A percentile compares a stretch with the other conserved stretches of the same genome.
These are phyloP conservation scores for Mycosarcoma maydis DNA, from an alignment of 1,284 basidiomycete genomes.

Conservation along the genomic window DNA sequence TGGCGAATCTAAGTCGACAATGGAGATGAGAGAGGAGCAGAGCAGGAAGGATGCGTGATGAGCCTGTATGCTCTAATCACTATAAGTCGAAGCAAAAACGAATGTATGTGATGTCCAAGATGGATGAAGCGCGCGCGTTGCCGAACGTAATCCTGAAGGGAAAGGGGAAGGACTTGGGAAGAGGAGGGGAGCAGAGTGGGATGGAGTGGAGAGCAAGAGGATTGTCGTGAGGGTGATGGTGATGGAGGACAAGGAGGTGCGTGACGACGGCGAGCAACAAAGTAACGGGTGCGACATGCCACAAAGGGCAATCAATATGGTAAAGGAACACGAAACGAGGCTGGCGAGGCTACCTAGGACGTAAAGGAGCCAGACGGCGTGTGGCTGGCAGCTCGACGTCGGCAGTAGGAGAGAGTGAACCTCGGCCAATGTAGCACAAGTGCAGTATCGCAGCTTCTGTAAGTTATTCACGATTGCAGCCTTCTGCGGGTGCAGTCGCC, in stretches of 20 bases:
- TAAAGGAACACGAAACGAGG: neutral
- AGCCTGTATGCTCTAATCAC: slow-evolving; percentile 4
- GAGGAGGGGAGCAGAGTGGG: slow-evolving; percentile 1
- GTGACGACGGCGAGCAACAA: neutral
- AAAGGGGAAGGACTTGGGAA: neutral
- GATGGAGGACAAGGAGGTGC: neutral
- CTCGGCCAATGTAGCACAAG: no score
- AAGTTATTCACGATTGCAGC: no score
- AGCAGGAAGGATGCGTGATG: slow-evolving; percentile 7
- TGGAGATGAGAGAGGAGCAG: neutral
- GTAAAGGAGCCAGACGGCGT: neutral
- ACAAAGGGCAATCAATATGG: slow-evolving; percentile 1
- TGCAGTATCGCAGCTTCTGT: no score
- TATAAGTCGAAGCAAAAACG: slow-evolving; percentile 16
- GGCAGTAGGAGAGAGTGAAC: no score
- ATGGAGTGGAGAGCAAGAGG: slow-evolving; percentile 8
- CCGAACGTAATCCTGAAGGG: neutral
- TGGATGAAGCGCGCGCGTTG: slow-evolving; percentile 1
- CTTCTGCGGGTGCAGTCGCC: no score
- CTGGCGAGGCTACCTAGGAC: neutral
- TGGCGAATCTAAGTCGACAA: neutral
- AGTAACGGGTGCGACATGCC: neutral
- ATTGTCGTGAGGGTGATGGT: slow-evolving; percentile 6
- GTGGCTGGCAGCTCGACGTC: no score
- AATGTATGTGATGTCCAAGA: slow-evolving; percentile 16